Base-by-base conservation (phyloP, 2,329 filamentous ascomycete genomes). In the Calonectria fujianensis region DNA sequence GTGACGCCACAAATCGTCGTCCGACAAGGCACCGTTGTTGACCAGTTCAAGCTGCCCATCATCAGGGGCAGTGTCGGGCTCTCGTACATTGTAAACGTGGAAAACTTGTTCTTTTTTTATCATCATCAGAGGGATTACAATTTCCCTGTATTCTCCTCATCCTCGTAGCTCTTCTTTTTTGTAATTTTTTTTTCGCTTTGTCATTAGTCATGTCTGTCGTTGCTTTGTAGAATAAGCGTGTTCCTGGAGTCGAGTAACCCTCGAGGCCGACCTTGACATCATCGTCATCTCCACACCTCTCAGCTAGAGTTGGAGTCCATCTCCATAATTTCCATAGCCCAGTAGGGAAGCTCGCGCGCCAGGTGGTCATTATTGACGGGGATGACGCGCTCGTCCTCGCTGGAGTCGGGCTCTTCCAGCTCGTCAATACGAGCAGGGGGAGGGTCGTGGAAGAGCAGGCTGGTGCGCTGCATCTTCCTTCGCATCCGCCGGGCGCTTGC, bases 391-490 rank as follows among this genome's bases (percentile, higher is more conserved):
- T 88, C 87, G 51, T 89, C 87, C 31, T 88, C 87, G 73, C 85
- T 86, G 31, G 88, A 89, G 72, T 87, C 85, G 14, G 89, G 89
- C 80, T 90, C 89, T 20, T 90, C 89, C 1, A 89, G 83, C 82
- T 91, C 89, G 48, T 90, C 88, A 72, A 91, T 91, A 48, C 87
- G 85, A 14, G 87, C 87, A 64, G 86, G 85, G 14, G 87, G 87
- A 39, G 88, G 88, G 73, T 90, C 89, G 27, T 87, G 85, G 75
- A 90, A 89, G 32, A 87, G 84, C n/a, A 89, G 78, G 74, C 85
- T 86, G 57, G 88, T 87, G 51, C 87, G 86, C 45, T 89, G 86
- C 68, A 88, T 80, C 50, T 87, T 85, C 75, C 89, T 86, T 69
- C 86, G 85, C 73, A 89, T 82, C 35, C 88, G 86, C 27, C 88